Evolutionary conservation across 805 yeast species (phyloP), one percentile per base, ranked within the genome.

Genomic region (Candida golubevii): DNA sequence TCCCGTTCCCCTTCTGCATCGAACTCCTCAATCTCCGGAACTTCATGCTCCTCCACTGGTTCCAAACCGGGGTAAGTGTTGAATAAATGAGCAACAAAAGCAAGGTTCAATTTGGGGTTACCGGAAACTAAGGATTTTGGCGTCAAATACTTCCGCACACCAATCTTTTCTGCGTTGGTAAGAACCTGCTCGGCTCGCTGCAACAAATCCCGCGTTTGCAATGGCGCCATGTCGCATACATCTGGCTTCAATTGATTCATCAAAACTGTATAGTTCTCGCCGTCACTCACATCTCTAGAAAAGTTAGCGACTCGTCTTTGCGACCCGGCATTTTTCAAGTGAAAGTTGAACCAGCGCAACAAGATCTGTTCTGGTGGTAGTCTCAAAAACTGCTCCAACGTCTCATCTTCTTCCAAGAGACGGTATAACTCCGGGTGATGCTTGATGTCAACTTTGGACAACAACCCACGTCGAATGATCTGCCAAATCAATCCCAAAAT

Each of bases 1-100:
- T 93, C 99, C 71, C 99, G 86, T 71, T 93, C 99, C 51, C 99
- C 99, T 70, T 93, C 99, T 26, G 99, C 99, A 63, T 93, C 99
- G 60, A 93, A 93, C 55, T 88, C 98, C 71, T 93, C 99, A 56
- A 93, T 88, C 62, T 90, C 98, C 27, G 93, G 87, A 57, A 82
- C 85, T 65, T 91, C 97, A 46, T 72, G 75, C 67, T 90, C 98
- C 60, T 88, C 95, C 52, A 91, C 79, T 46, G 98, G 98, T 48
- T 90, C 98, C 53, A 93, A 77, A 39, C 99, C 98, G 39, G 99
- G 99, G 62, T 88, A 82, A 7, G 96, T 91, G 72, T 93, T 93
- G 77, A 93, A 93, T 62, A 93, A 74, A 63, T 93, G 95, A 35
- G 99, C 99, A 47, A 93, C 97, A 65, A 93, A 93, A 1, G 98